phyloP scores from a whole-genome alignment of 352 stramenopile species.

The Phytophthora tentaculata region DNA sequence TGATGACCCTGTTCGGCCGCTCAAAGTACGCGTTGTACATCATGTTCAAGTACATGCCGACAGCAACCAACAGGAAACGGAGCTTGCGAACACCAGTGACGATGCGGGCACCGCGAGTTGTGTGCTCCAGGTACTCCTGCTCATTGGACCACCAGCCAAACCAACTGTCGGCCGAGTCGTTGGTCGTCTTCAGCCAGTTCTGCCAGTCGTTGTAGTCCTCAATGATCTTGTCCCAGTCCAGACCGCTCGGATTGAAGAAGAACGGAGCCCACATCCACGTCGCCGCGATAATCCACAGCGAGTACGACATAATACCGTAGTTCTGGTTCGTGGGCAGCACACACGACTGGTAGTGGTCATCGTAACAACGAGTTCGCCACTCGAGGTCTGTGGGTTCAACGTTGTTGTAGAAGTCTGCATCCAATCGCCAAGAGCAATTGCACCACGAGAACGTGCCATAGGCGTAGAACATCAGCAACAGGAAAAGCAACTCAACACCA shows the following conservation, averaged over 20 bases:
- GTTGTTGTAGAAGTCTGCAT: conserved; percentile 78
- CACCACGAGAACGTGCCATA: conserved; percentile 96
- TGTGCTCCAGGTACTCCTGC: conserved; percentile 85
- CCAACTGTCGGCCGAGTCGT: conserved; percentile 88
- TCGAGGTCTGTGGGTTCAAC: conserved; percentile 75
- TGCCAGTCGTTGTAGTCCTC: conserved; percentile 96
- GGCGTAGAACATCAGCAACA: conserved; percentile 80
- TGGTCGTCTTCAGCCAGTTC: conserved; percentile 92
- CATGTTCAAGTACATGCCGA: conserved; percentile 83
- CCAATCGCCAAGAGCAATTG: conserved; percentile 84
- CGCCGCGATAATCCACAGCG: conserved; percentile 93
- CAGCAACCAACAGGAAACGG: conserved; percentile 74
- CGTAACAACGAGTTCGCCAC: conserved; percentile 82
- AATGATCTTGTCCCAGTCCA: conserved; percentile 97
- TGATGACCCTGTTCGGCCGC: conserved; percentile 60
- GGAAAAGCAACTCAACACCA: conserved; percentile 93
- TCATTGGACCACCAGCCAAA: conserved; percentile 90
- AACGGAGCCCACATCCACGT: conserved; percentile 90
- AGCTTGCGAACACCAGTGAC: conserved; percentile 81
- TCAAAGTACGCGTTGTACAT: conserved; percentile 87
- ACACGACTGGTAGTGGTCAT: conserved; percentile 87
- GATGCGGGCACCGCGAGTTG: conserved; percentile 63
- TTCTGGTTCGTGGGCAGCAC: conserved; percentile 96
- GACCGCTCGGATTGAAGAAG: conserved; percentile 97
- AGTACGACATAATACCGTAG: conserved; percentile 98